Percentiles rank a stretch among this genome's conserved stretches.
These are phyloP conservation scores for Trypethelium eluteriae DNA, from an alignment of 495 filamentous ascomycete species.

Conservation along the genomic window DNA sequence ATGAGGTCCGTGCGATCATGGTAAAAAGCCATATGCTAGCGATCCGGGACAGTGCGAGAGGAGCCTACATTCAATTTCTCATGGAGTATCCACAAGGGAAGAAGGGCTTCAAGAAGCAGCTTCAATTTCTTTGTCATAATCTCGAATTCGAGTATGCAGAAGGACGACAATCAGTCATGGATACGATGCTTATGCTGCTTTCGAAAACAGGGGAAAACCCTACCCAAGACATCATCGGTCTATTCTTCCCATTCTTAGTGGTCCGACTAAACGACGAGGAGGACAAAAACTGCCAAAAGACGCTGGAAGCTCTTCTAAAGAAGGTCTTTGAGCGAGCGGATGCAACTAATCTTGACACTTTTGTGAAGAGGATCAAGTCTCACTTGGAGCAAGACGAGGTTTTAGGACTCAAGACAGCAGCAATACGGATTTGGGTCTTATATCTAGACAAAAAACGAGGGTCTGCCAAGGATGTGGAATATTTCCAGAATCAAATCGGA, in stretches of 20 bases:
- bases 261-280: constrained; percentile 84
- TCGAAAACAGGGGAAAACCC: constrained; percentile 73
- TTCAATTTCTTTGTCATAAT: constrained; percentile 81
- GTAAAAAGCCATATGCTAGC: constrained; percentile 85
- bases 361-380: constrained; percentile 58
- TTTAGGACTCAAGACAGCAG: constrained; percentile 57
- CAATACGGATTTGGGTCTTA: constrained; percentile 70
- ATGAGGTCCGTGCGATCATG: constrained; percentile 86
- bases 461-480: constrained; percentile 54
- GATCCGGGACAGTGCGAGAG: constrained; percentile 76
- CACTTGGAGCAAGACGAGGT: constrained; percentile 73
- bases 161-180: constrained; percentile 84
- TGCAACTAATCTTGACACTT: constrained; percentile 58
- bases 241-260: constrained; percentile 78
- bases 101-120: constrained; percentile 77
- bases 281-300: constrained; percentile 72
- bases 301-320: constrained; percentile 71
- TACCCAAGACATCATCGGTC: constrained; percentile 69
- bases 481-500: constrained; percentile 25
- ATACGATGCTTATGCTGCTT: constrained; percentile 73
- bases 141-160: constrained; percentile 81
- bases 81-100: constrained; percentile 90
- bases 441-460: constrained; percentile 66
- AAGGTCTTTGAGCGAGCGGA: constrained; percentile 74
- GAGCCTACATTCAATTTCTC: constrained; percentile 87